Conservation (phyloP, 331 rosid species). For the Arachis monticola region DNA sequence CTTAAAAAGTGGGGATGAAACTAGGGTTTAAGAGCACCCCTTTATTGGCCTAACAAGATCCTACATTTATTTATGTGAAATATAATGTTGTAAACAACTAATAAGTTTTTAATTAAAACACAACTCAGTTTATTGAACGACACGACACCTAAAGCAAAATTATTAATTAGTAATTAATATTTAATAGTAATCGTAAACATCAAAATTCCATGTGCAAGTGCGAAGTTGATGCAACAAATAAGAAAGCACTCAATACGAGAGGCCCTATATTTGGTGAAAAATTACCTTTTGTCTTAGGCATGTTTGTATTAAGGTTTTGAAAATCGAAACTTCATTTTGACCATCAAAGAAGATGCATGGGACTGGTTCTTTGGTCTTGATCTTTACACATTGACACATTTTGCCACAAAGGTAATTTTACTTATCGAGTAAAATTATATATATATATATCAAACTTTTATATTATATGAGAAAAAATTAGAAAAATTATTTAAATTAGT, state of each 20-base stretch:
- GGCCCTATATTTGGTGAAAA: slow-evolving; percentile 39
- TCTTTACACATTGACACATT: slow-evolving; percentile 3
- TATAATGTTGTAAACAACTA: slow-evolving; percentile 16
- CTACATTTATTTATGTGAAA: slow-evolving; percentile 45
- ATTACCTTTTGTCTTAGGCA: background rate
- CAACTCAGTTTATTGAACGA: background rate
- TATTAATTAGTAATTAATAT: background rate
- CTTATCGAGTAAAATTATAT: too few species aligned
- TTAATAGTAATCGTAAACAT: slow-evolving; percentile 18
- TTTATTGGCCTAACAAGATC: slow-evolving; percentile 59
- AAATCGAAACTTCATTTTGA: background rate
- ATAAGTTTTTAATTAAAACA: too few species aligned
- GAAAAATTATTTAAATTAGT: too few species aligned
- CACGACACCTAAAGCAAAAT: slow-evolving; percentile 33
- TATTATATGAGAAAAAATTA: too few species aligned
- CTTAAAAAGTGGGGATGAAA: slow-evolving; percentile 33
- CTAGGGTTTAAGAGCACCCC: slow-evolving; percentile 39
- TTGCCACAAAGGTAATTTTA: background rate
- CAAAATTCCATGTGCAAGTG: slow-evolving; percentile 38
- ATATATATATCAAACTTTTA: too few species aligned
- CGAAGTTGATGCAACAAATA: slow-evolving; percentile 34
- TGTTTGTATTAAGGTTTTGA: slow-evolving; percentile 5
- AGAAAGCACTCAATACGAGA: slow-evolving; percentile 29
- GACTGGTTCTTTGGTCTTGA: background rate
- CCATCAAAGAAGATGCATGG: background rate